A percentile compares a stretch with the other conserved stretches of the same genome.
Evolutionary conservation across 1,284 basidiomycete genomes (phyloP).

Genomic region (Naganishia albida): DNA sequence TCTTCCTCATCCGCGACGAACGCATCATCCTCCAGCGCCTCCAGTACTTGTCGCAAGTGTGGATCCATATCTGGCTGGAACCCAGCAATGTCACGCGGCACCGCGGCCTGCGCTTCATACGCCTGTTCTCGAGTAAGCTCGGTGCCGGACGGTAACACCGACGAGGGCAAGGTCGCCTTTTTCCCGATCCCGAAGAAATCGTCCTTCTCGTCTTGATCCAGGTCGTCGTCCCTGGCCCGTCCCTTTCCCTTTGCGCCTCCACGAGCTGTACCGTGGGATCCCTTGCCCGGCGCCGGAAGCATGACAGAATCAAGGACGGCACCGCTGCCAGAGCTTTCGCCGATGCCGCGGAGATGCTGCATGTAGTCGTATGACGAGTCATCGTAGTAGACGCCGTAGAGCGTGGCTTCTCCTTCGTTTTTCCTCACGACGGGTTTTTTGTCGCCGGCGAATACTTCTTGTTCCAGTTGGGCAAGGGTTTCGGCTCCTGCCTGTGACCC

Average conservation of each 20-base stretch:
- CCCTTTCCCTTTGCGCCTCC: slow-evolving; percentile 43
- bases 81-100: slow-evolving; percentile 81
- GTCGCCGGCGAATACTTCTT: slow-evolving; percentile 55
- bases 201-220: slow-evolving; percentile 21
- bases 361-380: slow-evolving; percentile 99
- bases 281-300: slow-evolving; percentile 67
- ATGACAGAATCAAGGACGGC: slow-evolving; percentile 59
- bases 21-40: slow-evolving; percentile 94
- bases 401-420: slow-evolving; percentile 77
- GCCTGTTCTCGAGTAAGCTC: slow-evolving; percentile 68
- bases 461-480: slow-evolving; percentile 63
- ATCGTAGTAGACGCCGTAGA: slow-evolving; percentile 93
- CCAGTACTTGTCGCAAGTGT: slow-evolving; percentile 86
- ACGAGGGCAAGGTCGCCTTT: slow-evolving; percentile 61
- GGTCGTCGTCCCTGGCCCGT: slow-evolving; percentile 37
- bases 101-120: slow-evolving; percentile 66
- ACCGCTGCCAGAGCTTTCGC: slow-evolving; percentile 61
- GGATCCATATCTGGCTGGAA: slow-evolving; percentile 97
- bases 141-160: slow-evolving; percentile 68
- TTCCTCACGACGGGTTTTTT: slow-evolving; percentile 43
- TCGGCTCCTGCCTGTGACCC: slow-evolving; percentile 7
- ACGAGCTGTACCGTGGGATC: slow-evolving; percentile 37
- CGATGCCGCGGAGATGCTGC: slow-evolving; percentile 85
- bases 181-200: slow-evolving; percentile 32
- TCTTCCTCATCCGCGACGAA: slow-evolving; percentile 70